Base-by-base conservation (phyloP, 768 basidiomycete species). In the Phylloporus scabripes region DNA sequence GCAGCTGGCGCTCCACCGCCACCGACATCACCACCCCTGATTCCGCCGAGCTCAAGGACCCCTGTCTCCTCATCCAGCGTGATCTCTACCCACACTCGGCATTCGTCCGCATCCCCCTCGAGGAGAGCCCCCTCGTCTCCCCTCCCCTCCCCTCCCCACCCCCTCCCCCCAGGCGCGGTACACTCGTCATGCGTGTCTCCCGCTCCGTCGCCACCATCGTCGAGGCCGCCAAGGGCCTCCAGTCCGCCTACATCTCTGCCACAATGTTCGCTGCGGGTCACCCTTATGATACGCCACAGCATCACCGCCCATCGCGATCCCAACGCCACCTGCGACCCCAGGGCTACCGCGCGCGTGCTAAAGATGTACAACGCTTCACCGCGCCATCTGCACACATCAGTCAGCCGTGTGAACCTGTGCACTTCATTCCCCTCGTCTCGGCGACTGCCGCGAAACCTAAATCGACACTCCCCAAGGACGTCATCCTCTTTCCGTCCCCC, bases 221-320 rank as follows among this genome's bases (percentile, higher is more conserved):
- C 36, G 76, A 74, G 57, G 66, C 77, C 0, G 83, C 81, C 7
- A 74, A 73, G 50, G 75, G 75, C 10, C 69, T 85, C 56, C 82
- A 85, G 61, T 70, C 68, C 17, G 79, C 76, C 31, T 84, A 82
- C 54, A 73, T 83, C 51, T 66, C 70, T 39, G 76, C 79, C 28
- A 74, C 81, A 5, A 64, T 77, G 60, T 78, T 78, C 61, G 63
- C 73, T 24, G 71, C 73, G 47, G 69, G 60, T 38, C 47, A 64
- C 40, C 50, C 70, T 58, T 53, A 57, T 56, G 60, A 23, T 45
- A 31, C 48, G 49, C 39, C 54, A 61, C 67, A 54, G 43, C 57
- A 48, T 42, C 50, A 7, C 45, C 29, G 21, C 10, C 10, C 49
- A 29, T 24, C 32, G 38, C 56, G 42, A 12, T 58, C 45, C 31